These are phyloP conservation scores for Nitzschia sp. DNA, from an alignment of 108 stramenopile species.

Conservation along the genomic window DNA sequence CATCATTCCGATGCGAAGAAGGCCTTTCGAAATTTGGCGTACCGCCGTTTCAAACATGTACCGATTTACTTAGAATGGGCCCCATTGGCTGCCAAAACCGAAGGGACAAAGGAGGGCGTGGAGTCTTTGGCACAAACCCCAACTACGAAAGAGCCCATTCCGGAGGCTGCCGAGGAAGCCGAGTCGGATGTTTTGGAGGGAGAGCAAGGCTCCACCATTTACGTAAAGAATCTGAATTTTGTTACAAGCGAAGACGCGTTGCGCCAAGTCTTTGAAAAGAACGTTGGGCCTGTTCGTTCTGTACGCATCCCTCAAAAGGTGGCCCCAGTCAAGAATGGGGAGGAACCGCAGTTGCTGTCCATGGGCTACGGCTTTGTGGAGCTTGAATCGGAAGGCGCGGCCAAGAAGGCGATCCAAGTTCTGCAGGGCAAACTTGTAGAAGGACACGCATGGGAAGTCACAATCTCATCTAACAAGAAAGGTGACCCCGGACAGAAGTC, in stretches of 20 bases:
- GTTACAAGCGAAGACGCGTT: constrained; percentile 82
- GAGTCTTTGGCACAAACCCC: neutral
- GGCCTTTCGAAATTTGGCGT: constrained; percentile 93
- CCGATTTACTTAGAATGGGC: constrained; percentile 99
- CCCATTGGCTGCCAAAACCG: constrained; percentile 52
- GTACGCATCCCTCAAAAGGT: constrained; percentile 91
- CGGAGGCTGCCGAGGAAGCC: neutral
- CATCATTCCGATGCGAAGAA: constrained; percentile 85
- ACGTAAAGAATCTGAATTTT: constrained; percentile 97
- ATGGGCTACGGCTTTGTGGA: constrained; percentile 99
- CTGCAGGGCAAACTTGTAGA: constrained; percentile 89
- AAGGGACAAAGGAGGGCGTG: neutral
- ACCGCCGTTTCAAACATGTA: constrained; percentile 92
- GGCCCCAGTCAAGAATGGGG: constrained; percentile 44
- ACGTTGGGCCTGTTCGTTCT: constrained; percentile 57
- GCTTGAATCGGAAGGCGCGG: constrained; percentile 66
- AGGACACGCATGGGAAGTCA: constrained; percentile 88
- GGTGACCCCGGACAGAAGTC: constrained; percentile 1
- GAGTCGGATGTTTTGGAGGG: constrained; percentile 23
- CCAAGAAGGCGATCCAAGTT: constrained; percentile 74
- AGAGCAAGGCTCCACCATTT: constrained; percentile 68
- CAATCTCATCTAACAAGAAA: constrained; percentile 69
- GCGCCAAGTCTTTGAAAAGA: constrained; percentile 56
- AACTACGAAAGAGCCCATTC: neutral
- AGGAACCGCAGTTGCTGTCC: constrained; percentile 53